Base-by-base conservation (phyloP, 2,329 filamentous ascomycete species). In the Colletotrichum sublineola region DNA sequence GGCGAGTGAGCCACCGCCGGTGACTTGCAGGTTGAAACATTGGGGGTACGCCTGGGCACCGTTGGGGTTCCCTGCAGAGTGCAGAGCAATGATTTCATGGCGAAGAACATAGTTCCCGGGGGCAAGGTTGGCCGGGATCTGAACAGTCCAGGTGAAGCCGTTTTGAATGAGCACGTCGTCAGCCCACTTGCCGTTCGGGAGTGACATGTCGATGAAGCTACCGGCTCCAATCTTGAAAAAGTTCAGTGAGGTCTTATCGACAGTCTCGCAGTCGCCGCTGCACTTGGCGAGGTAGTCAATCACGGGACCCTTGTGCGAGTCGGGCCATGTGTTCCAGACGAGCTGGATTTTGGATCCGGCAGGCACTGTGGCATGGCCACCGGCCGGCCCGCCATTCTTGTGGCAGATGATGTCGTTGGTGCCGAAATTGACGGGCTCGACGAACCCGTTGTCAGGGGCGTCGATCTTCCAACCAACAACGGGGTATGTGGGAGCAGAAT, bases 311-410 rank as follows among this genome's bases (percentile, higher is more conserved):
- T 91, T 86, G 82, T 93, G 86, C 68, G 85, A 87, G 9, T 87
- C 84, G 18, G 91, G 90, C 91, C 91, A 93, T n/a, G 83, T 83
- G 68, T 85, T 88, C 91, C 91, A 93, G 76, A 89, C 84, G 60
- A 93, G 81, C 73, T 87, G 83, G 74, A 93, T 80, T 14, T 83
- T 84, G 75, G 84, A 83, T 72, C 91, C 92, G 15, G 91, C 91
- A 18, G 85, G 82, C 46, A 92, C 86, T 4, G 77, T 77, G 42
- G 82, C 82, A 20, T 81, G 81, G 65, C 82, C 80, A 53, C 79
- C 73, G 14, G 82, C 85, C 31, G 84, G 81, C 18, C 76, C 82
- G 18, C 82, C 85, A 31, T 76, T 79, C 68, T 82, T 82, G 78
- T 87, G 84, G 77, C 86, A 88, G 76, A 84, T 82, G 75, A 88